Evolutionary conservation across 2,329 filamentous ascomycete species (phyloP).

Genomic region (Fusarium cicatricum): DNA sequence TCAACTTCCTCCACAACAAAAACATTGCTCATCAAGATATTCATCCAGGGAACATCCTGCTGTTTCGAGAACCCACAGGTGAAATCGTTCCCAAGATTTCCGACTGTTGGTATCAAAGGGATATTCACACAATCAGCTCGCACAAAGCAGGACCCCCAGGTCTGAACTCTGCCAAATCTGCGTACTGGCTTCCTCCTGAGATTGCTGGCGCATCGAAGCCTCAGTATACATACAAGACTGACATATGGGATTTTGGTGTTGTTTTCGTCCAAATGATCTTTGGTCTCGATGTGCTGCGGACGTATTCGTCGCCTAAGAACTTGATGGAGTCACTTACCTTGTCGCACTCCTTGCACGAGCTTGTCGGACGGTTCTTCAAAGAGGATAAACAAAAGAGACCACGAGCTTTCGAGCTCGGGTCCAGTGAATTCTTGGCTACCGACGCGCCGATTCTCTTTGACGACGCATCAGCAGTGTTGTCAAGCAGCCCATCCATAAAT

Average conservation of each 20-base stretch:
- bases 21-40: slow-evolving; percentile 86
- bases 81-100: slow-evolving; percentile 78
- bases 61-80: slow-evolving; percentile 74
- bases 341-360: slow-evolving; percentile 78
- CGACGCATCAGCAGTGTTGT: slow-evolving; percentile 51
- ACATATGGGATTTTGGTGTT: slow-evolving; percentile 94
- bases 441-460: slow-evolving; percentile 67
- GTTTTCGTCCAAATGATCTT: slow-evolving; percentile 95
- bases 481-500: slow-evolving; percentile 53
- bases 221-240: slow-evolving; percentile 78
- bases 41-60: slow-evolving; percentile 79
- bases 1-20: slow-evolving; percentile 86
- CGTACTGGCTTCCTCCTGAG: slow-evolving; percentile 86
- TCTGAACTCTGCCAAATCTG: slow-evolving; percentile 71
- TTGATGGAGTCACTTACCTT: slow-evolving; percentile 76
- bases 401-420: slow-evolving; percentile 77
- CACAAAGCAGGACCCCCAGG: slow-evolving; percentile 62
- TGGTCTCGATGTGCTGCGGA: slow-evolving; percentile 77
- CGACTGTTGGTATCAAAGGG: slow-evolving; percentile 75
- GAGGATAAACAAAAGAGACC: slow-evolving; percentile 84
- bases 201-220: slow-evolving; percentile 68
- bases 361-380: slow-evolving; percentile 86
- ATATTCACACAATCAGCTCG: slow-evolving; percentile 68
- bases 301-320: slow-evolving; percentile 80
- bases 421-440: slow-evolving; percentile 72